Base-by-base conservation (phyloP, 2,329 filamentous ascomycete genomes). In the Simplicillium aogashimaense region DNA sequence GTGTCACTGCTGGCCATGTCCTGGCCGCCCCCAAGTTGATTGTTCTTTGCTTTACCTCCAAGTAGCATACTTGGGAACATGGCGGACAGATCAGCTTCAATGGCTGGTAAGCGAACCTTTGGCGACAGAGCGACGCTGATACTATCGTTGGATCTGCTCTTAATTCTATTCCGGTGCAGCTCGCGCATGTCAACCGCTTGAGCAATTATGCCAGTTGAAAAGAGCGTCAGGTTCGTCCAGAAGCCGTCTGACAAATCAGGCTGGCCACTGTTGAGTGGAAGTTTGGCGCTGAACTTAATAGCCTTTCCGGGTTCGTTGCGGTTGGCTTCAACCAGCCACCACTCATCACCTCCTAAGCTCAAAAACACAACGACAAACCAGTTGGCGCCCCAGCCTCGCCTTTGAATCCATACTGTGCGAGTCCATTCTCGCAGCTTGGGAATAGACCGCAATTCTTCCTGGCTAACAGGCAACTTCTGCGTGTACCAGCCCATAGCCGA, bases 321-420 rank as follows among this genome's bases (percentile, higher is more conserved):
- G 39, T 54, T 53, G 71, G 76, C 58, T 58, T 82, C 73, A 40
- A 86, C 66, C 44, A 89, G 65, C 78, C 82, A 89, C 85, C 86
- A 94, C 45, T 72, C 73, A 54, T 92, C 85, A 39, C 86, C 85
- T 52, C 72, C 70, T 53, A 84, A 69, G 54, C 81, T 80, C 55
- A 87, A 71, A 39, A 78, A 78, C 35, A 83, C 72, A 47, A 81
- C 79, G 31, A 94, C 64, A 46, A 81, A 76, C 85, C 86, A 95
- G 39, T 74, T 66, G 12, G 72, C 56, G 9, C 70, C 70, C 86
- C 89, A 94, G n/a, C 76, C 78, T 43, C 67, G 67, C 50, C 79
- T 81, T 51, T 72, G 76, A 46, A 94, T 80, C 64, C 88, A 84
- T 13, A 79, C 66, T 29, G 75, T 67, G 42, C 81, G 77, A 44